Conservation (phyloP, 2,329 filamentous ascomycete genomes). For the Coccinonectria pachysandricola region DNA sequence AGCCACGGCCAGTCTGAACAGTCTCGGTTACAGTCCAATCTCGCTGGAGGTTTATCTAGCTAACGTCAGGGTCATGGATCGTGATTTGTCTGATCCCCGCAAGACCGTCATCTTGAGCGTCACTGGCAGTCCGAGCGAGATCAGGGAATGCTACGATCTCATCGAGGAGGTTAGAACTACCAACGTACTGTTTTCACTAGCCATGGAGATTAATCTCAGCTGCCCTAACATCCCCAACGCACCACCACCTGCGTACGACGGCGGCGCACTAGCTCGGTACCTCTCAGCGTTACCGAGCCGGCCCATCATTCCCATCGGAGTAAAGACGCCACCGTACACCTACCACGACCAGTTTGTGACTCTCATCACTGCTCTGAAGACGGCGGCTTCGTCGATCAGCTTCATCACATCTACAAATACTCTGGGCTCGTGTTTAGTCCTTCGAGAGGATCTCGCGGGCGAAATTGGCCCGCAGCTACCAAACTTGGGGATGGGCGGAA, state of each 20-base stretch:
- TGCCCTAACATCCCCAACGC: slow-evolving; percentile 64
- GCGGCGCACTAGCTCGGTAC: slow-evolving; percentile 40
- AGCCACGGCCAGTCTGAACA: slow-evolving; percentile 48
- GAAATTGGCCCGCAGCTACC: slow-evolving; percentile 34
- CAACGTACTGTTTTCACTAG: slow-evolving; percentile 39
- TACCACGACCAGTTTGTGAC: slow-evolving; percentile 53
- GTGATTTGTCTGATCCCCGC: slow-evolving; percentile 5
- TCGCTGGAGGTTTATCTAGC: slow-evolving; percentile 47
- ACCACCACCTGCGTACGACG: slow-evolving; percentile 62
- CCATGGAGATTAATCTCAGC: slow-evolving; percentile 68
- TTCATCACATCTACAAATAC: slow-evolving; percentile 70
- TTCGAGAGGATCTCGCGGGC: slow-evolving; percentile 23
- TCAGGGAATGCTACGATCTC: slow-evolving; percentile 43
- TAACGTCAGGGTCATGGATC: slow-evolving; percentile 40
- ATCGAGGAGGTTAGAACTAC: slow-evolving; percentile 32
- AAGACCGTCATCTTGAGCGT: slow-evolving; percentile 64
- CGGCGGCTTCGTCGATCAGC: slow-evolving; percentile 29
- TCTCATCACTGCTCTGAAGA: slow-evolving; percentile 41
- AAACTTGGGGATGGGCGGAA: slow-evolving; percentile 52
- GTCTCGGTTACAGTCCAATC: slow-evolving; percentile 62
- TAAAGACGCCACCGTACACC: slow-evolving; percentile 72
- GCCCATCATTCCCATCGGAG: slow-evolving; percentile 37
- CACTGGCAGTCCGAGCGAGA: slow-evolving; percentile 50
- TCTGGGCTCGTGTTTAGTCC: slow-evolving; percentile 56
- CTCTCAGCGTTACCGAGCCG: slow-evolving; percentile 34